Conservation (phyloP, 257 asterid genomes). For the Anisodus acutangulus region DNA sequence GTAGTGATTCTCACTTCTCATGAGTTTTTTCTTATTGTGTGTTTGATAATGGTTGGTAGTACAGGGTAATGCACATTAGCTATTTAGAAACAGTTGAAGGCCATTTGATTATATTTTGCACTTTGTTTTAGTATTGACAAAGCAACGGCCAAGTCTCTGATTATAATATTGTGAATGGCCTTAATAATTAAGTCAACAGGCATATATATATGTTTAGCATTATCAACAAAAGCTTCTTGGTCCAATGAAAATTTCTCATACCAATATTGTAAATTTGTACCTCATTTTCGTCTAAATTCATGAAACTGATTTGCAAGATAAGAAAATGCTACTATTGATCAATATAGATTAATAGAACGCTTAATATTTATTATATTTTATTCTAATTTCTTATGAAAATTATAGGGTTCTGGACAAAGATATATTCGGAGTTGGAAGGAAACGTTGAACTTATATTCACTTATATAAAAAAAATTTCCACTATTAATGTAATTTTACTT, state of each 20-base stretch:
- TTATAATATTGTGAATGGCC: background rate
- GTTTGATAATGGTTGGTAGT: background rate
- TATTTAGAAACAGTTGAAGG: background rate
- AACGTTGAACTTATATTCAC: background rate
- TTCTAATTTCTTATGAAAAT: too few relatives aligned
- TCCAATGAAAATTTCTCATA: background rate
- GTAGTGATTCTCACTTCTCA: background rate
- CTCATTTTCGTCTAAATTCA: background rate
- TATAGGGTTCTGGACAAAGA: background rate
- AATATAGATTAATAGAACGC: too few relatives aligned
- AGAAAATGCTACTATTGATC: background rate
- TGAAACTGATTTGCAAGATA: background rate
- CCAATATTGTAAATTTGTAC: too few relatives aligned
- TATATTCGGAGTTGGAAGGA: background rate
- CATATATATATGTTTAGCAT: background rate
- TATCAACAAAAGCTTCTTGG: background rate
- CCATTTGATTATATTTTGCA: background rate
- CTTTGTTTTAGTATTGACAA: background rate
- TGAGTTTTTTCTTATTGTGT: constrained; percentile 1
- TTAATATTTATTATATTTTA: too few relatives aligned
- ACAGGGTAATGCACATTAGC: constrained; percentile 11
- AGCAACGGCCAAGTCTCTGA: background rate
- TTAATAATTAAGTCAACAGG: background rate
- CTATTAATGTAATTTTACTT: background rate
- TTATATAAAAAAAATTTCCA: too few relatives aligned